Percentiles rank a stretch among this genome's conserved stretches.
These are phyloP conservation scores for Suillus bovinus DNA, from an alignment of 768 basidiomycete genomes.

Conservation along the genomic window DNA sequence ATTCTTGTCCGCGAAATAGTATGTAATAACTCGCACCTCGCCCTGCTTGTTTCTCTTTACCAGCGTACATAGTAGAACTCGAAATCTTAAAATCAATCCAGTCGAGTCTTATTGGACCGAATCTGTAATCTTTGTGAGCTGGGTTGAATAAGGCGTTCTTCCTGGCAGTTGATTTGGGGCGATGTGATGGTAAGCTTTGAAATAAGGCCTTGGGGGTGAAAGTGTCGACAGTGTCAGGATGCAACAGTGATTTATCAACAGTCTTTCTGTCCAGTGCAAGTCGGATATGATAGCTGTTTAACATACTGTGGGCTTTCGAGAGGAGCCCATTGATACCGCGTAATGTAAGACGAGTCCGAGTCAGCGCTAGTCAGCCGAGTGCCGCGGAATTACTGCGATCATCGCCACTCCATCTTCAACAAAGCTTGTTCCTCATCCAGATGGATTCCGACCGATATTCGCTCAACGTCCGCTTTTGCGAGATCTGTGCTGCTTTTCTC, in stretches of 20 bases:
- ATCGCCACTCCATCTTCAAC: background rate
- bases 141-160: conserved; percentile 49
- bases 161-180: conserved; percentile 45
- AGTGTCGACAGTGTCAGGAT: conserved; percentile 25
- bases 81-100: conserved; percentile 66
- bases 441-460: conserved; percentile 9
- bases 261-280: conserved; percentile 40
- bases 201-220: conserved; percentile 60
- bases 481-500: conserved; percentile 43
- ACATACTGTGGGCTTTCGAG: conserved; percentile 23
- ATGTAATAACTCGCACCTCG: conserved; percentile 23
- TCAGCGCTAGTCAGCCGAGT: conserved; percentile 3
- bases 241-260: conserved; percentile 34
- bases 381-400: conserved; percentile 3
- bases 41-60: conserved; percentile 23
- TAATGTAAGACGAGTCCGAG: too few relatives aligned
- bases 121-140: conserved; percentile 58
- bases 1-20: conserved; percentile 25
- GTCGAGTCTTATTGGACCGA: conserved; percentile 69
- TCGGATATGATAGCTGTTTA: conserved; percentile 59
- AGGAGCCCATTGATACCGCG: conserved; percentile 3
- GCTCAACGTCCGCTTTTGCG: conserved; percentile 37
- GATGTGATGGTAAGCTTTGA: conserved; percentile 62
- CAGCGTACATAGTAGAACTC: conserved; percentile 25
- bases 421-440: background rate